Evolutionary conservation across 768 basidiomycete species (phyloP), one percentile per base, ranked within the genome.

Genomic region (Lanmaoa pseudosensibilis): DNA sequence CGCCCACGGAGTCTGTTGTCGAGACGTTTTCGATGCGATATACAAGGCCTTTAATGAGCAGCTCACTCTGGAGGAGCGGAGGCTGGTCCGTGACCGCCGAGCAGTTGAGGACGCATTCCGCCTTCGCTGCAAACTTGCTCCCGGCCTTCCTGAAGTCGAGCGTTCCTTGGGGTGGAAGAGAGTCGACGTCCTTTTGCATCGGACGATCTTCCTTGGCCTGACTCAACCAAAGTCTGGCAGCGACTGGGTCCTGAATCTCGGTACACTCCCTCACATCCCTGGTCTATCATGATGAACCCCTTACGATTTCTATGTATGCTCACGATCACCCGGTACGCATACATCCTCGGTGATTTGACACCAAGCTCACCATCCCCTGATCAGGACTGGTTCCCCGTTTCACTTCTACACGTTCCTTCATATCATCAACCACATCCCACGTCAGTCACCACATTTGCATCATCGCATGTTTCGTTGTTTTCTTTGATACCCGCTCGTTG

Each of bases 21-120:
- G 80, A 23, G 85, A 88, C 50, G 77, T 88, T 34, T 84, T 86
- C 64, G 68, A 78, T 52, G 80, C 78, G 11, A 84, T 88, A 27
- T 78, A 82, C 63, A 75, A 80, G 41, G 69, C 76, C 6, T 83
- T 79, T 57, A 68, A 77, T 46, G 67, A 72, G 37, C 74, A 73
- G 9, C 70, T 87, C 65, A 78, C 79, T 1, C 61, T 63, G 23
- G 72, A 76, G 34, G 84, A 87, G 33, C 74, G 72, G 53, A 61
- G 75, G 55, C 70, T 72, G 23, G 62, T 71, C 54, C 55, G 54
- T 41, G 52, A 64, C 40, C 65, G 65, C 32, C 61, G 62, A 7
- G 69, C 62, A 39, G 81, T 78, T 62, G 68, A 73, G 25, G 70
- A 60, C 1, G 75, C 78, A 0, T 85, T 82, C 59, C 69, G 74